phyloP scores from a whole-genome alignment of 306 rosid species.

The Argentina anserina region DNA sequence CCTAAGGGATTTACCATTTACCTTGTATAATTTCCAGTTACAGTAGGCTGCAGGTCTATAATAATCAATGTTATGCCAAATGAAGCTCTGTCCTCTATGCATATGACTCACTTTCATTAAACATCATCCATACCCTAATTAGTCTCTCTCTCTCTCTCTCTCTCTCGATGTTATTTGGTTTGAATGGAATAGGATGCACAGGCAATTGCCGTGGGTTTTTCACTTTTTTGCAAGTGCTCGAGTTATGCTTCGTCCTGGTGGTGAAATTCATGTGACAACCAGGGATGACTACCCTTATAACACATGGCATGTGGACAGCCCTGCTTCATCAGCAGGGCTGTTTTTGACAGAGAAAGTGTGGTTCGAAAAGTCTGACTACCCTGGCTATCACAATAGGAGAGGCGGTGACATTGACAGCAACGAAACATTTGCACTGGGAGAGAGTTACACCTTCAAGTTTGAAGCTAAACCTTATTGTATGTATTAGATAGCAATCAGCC shows the following conservation, averaged over 20 bases:
- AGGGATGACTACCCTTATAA: constrained; percentile 23
- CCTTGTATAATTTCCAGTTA: not conserved
- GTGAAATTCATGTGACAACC: constrained; percentile 26
- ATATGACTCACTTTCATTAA: not conserved
- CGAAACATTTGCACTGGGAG: constrained; percentile 11
- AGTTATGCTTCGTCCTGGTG: constrained; percentile 10
- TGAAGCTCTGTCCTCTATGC: not conserved
- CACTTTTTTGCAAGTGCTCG: constrained; percentile 19
- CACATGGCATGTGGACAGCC: constrained; percentile 22
- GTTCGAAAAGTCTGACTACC: constrained; percentile 11
- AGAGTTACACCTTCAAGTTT: constrained; percentile 27
- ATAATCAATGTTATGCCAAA: not conserved
- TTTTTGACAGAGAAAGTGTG: not conserved
- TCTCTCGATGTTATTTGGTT: not conserved
- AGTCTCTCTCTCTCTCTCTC: not conserved
- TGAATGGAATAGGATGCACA: constrained; percentile 21
- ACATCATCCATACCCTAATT: not conserved
- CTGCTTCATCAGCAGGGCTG: constrained; percentile 9
- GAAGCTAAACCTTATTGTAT: not conserved
- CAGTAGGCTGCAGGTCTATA: not conserved
- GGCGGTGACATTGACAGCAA: constrained; percentile 15
- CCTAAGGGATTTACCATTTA: not conserved
- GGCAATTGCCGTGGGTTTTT: constrained; percentile 20
- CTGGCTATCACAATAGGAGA: constrained; percentile 29
- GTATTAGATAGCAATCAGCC: not conserved